A percentile compares a stretch with the other conserved stretches of the same genome.
Conservation (phyloP, 768 basidiomycete species). For the Roridomyces roridus region DNA sequence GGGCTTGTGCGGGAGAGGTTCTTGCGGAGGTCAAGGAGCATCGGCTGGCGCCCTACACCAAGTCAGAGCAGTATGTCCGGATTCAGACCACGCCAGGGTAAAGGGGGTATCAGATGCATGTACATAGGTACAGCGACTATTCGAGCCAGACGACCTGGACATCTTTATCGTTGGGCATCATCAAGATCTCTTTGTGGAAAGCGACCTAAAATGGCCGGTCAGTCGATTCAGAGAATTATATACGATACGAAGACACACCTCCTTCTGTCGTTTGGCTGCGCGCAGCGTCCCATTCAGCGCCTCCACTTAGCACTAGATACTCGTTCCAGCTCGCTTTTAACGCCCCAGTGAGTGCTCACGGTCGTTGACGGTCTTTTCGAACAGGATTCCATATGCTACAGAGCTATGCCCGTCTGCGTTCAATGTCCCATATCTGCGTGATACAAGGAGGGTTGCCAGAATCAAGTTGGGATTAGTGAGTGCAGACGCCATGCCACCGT, state of each 20-base stretch:
- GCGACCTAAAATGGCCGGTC: conserved; percentile 36
- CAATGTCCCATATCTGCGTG: conserved; percentile 39
- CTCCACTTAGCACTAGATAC: conserved; percentile 52
- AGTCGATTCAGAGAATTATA: neutral
- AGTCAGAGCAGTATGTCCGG: conserved; percentile 4
- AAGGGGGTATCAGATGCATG: too few relatives aligned
- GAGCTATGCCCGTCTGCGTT: conserved; percentile 45
- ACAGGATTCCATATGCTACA: conserved; percentile 49
- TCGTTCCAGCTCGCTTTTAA: too few relatives aligned
- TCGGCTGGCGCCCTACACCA: neutral
- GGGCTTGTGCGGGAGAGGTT: conserved; percentile 31
- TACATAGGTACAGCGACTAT: neutral
- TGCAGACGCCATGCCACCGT: too few relatives aligned
- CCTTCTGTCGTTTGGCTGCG: conserved; percentile 52
- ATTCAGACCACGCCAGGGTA: neutral
- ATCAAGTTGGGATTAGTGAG: conserved; percentile 3
- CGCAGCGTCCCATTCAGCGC: conserved; percentile 55
- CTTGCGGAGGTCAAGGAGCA: neutral
- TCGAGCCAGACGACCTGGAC: conserved; percentile 49
- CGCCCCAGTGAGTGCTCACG: conserved; percentile 32
- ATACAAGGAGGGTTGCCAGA: too few relatives aligned
- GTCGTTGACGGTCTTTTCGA: conserved; percentile 54
- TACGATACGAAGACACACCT: conserved; percentile 38
- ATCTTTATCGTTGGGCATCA: conserved; percentile 59
- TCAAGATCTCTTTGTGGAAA: conserved; percentile 52